Evolutionary conservation across 2,329 filamentous ascomycete genomes (phyloP), one percentile per base, ranked within the genome.

Genomic region (Onygena corvina): DNA sequence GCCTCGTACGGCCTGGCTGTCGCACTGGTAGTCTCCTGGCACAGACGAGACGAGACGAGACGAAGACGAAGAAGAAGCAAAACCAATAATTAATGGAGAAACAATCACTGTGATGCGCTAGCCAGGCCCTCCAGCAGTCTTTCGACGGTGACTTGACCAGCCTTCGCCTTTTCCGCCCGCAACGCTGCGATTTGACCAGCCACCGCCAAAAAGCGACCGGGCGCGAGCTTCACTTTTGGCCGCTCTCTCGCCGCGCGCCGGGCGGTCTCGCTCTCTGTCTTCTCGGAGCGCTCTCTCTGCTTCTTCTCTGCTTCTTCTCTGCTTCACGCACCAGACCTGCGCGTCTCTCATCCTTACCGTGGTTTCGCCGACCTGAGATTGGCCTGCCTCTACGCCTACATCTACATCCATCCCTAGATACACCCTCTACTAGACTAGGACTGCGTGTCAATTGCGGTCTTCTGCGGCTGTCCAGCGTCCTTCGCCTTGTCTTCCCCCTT

Each of bases 151-250:
- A n/a, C 20, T 48, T 42, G 11, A 30, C 51, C 47, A 52, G 47
- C 48, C 50, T 47, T 52, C 47, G 25, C 12, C 16, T 38, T 52
- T 52, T 25, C 40, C 42, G 23, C 38, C 40, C 18, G 20, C 29
- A 4, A 30, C 30, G 23, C 35, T 42, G 25, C 48, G 31, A 52
- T 50, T 52, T 23, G 51, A 52, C 51, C 51, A 52, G 51, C 51
- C 51, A 52, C 51, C 47, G 12, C 25, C 48, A 46, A 29, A 18
- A 25, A 4, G n/a, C 11, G 9, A 40, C 3, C 18, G 16, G 18
- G 14, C 18, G 23, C 31, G 18, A 30, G 31, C 33, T 38, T 31
- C 27, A 29, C 21, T 35, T 45, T 25, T 11, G 20, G 20, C 21
- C 18, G 16, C 21, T 36, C 9, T 35, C 29, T 40, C 33, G 8